Evolutionary conservation across 805 yeast genomes (phyloP).

Genomic region (Blastobotrys peoriensis): DNA sequence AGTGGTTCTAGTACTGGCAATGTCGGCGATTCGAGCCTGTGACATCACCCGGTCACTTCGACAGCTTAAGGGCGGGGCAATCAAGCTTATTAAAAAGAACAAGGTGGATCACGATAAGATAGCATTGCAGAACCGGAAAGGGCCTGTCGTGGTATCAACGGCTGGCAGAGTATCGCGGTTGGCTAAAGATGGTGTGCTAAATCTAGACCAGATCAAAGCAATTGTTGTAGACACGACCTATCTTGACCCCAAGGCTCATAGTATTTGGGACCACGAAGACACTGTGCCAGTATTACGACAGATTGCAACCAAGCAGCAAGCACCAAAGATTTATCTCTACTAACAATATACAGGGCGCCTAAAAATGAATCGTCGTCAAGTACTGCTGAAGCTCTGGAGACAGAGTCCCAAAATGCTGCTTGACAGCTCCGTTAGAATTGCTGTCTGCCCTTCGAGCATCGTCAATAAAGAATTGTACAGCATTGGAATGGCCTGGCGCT

Average conservation of each 20-base stretch:
- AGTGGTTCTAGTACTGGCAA: conserved; percentile 49
- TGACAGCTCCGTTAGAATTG: conserved; percentile 11
- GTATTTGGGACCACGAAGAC: conserved; percentile 47
- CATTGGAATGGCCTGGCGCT: conserved; percentile 39
- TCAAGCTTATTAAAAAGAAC: conserved; percentile 72
- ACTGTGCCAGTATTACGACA: conserved; percentile 23
- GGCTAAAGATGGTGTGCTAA: conserved; percentile 38
- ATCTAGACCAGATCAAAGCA: conserved; percentile 42
- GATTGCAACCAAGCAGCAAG: conserved; percentile 25
- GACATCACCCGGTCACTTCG: conserved; percentile 64
- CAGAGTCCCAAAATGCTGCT: not conserved
- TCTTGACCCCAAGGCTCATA: conserved; percentile 55
- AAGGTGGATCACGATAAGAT: conserved; percentile 57
- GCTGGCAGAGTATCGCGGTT: conserved; percentile 54
- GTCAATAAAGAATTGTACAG: conserved; percentile 23
- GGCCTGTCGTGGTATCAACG: conserved; percentile 55
- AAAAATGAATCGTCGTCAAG: not conserved
- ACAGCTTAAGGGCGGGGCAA: conserved; percentile 44
- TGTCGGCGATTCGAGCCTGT: conserved; percentile 84
- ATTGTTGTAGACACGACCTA: conserved; percentile 56
- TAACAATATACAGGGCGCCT: conserved; percentile 19
- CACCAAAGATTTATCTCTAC: conserved; percentile 49
- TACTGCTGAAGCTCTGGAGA: not conserved
- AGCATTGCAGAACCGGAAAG: conserved; percentile 30
- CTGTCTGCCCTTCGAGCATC: conserved; percentile 17